Base-by-base conservation (phyloP, 257 asterid genomes). In the Plectranthus barbatus region DNA sequence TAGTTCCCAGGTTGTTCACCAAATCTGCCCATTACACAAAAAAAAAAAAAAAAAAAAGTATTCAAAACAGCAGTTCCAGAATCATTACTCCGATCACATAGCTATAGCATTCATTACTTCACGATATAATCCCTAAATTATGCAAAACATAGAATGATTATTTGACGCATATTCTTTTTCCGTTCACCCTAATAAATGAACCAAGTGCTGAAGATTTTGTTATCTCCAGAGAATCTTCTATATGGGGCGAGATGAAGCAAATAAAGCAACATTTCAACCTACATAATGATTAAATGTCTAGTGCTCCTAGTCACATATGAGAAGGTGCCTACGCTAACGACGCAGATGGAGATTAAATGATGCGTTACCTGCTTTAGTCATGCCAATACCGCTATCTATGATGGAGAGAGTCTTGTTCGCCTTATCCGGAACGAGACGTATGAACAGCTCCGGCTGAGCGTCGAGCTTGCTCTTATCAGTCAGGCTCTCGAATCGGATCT, bases 1-100 rank as follows among this genome's bases (percentile, higher is more conserved):
- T n/a, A n/a, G n/a, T 80, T 5, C 85, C 80, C 72, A 80, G 9
- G 15, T 80, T 80, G 72, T 80, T 80, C 57, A 80, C 84, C 80
- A 80, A 55, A 46, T 80, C 85, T 79, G 64, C 48, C 5, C 2
- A 5, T 2, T 26, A 21, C 15, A 1, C 53, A 49, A 4, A 21
- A 14, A 1, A 4, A 39, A 37, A 6, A 7, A 15, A 19, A 67
- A 20, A 61, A 10, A 0, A 21, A 15, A 29, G 4, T 12, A 11
- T 4, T 10, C 23, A 15, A 9, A 12, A 57, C n/a, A n/a, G n/a
- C n/a, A n/a, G n/a, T n/a, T n/a, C n/a, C n/a, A n/a, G n/a, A n/a
- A 37, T 4, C 29, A 36, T 14, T 24, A 14, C 21, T 17, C 4
- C 15, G 12, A 39, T 12, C 11, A 9, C 9, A n/a, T 3, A 23